phyloP scores from a whole-genome alignment of 805 yeast species.

The Millerozyma acaciae region DNA sequence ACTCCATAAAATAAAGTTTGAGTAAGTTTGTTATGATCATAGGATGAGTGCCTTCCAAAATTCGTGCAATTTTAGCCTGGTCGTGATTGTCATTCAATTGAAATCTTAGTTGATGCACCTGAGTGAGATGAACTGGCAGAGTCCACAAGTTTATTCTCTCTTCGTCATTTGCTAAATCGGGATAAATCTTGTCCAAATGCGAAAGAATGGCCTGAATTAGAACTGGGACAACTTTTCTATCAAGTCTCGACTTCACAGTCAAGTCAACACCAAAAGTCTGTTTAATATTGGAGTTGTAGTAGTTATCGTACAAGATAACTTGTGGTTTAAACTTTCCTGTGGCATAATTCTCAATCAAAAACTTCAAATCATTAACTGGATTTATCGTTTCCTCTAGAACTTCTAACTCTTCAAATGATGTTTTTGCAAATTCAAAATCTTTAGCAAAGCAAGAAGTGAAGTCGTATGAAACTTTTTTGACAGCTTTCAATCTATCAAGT shows the following conservation, averaged over 20 bases:
- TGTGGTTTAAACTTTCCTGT: slow-evolving; percentile 75
- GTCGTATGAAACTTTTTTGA: slow-evolving; percentile 72
- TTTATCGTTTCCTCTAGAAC: slow-evolving; percentile 67
- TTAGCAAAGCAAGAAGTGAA: slow-evolving; percentile 64
- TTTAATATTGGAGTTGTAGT: slow-evolving; percentile 61
- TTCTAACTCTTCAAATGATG: slow-evolving; percentile 56
- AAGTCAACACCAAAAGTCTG: slow-evolving; percentile 81
- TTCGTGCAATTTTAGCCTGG: slow-evolving; percentile 25
- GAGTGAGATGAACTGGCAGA: slow-evolving; percentile 54
- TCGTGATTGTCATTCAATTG: slow-evolving; percentile 41
- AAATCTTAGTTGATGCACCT: slow-evolving; percentile 59
- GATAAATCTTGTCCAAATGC: slow-evolving; percentile 67
- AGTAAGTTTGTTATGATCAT: slow-evolving; percentile 63
- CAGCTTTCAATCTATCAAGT: slow-evolving; percentile 67
- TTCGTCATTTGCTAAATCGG: slow-evolving; percentile 64
- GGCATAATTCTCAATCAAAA: slow-evolving; percentile 60
- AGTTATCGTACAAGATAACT: slow-evolving; percentile 73
- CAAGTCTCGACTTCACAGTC: slow-evolving; percentile 66
- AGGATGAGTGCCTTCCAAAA: slow-evolving; percentile 42
- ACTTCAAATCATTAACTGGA: slow-evolving; percentile 64
- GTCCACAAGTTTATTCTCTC: slow-evolving; percentile 69
- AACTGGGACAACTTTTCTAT: slow-evolving; percentile 67
- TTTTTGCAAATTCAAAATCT: slow-evolving; percentile 53
- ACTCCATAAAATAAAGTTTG: slow-evolving; percentile 70
- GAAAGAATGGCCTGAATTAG: slow-evolving; percentile 60